A percentile compares a stretch with the other conserved stretches of the same genome.
phyloP scores from a whole-genome alignment of 208 protist species.

The Trypanosoma lewisi region DNA sequence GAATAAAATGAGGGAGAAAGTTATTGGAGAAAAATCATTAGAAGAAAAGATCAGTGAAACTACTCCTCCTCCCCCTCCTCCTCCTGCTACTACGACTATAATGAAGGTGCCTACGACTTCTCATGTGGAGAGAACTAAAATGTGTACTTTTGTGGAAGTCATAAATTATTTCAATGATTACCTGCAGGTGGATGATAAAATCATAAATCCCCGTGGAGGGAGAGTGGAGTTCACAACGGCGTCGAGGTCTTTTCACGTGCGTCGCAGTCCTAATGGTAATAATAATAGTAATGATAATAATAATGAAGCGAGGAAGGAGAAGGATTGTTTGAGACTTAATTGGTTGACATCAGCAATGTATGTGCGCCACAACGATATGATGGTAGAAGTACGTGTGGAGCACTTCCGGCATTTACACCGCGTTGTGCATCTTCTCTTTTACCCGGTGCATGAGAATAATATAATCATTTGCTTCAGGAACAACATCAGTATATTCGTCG shows the following conservation, averaged over 20 bases:
- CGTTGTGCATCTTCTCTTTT: constrained; percentile 52
- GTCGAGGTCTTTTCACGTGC: constrained; percentile 23
- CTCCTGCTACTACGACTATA: too few species aligned
- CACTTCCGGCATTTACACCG: constrained; percentile 41
- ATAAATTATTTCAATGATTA: constrained; percentile 52
- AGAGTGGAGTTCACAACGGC: constrained; percentile 38
- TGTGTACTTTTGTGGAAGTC: constrained; percentile 37
- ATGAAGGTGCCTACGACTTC: neutral
- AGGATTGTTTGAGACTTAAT: constrained; percentile 39
- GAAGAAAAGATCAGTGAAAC: neutral
- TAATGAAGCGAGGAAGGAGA: constrained; percentile 15
- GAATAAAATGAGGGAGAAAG: constrained; percentile 18
- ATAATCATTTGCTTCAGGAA: constrained; percentile 83
- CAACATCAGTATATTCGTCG: constrained; percentile 43
- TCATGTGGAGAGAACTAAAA: constrained; percentile 14
- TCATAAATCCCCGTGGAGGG: constrained; percentile 40
- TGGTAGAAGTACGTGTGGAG: constrained; percentile 55
- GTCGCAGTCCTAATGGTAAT: constrained; percentile 18
- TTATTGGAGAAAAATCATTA: neutral
- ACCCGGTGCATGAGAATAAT: constrained; percentile 57
- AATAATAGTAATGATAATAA: constrained; percentile 16
- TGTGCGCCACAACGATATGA: constrained; percentile 44
- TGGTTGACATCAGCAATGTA: constrained; percentile 60
- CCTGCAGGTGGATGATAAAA: constrained; percentile 23
- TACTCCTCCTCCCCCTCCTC: constrained; percentile 4